Evolutionary conservation across 1,284 basidiomycete genomes (phyloP).

Genomic region (Cutaneotrichosporon mucoides): DNA sequence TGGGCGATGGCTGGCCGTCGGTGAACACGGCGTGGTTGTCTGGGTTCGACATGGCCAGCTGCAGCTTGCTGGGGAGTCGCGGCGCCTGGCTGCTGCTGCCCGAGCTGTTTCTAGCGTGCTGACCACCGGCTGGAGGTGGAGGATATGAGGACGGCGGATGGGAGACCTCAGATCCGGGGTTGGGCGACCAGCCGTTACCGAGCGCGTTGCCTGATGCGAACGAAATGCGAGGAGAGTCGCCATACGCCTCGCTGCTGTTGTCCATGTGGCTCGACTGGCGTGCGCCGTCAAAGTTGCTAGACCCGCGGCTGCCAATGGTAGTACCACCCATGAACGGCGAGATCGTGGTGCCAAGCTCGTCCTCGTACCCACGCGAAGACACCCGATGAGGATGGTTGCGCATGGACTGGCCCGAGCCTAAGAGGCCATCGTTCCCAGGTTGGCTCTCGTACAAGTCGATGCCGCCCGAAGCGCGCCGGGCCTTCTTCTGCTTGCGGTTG

Average conservation of each 20-base stretch:
- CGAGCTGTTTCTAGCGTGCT: not conserved
- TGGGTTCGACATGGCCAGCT: slow-evolving; percentile 4
- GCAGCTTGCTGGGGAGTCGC: slow-evolving; percentile 4
- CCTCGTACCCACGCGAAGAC: slow-evolving; percentile 5
- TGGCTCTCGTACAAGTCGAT: slow-evolving; percentile 29
- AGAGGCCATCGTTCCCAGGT: not conserved
- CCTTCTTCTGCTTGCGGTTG: slow-evolving; percentile 29
- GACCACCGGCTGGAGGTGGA: not conserved
- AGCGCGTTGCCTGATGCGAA: no score
- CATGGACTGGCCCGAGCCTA: not conserved
- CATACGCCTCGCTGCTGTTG: not conserved
- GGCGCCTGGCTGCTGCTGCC: not conserved
- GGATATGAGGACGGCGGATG: not conserved
- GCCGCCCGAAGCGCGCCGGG: slow-evolving; percentile 22
- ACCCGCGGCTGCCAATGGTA: not conserved
- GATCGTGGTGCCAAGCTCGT: slow-evolving; percentile 19
- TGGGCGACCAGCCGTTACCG: no score
- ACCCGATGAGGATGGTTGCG: not conserved
- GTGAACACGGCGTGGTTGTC: slow-evolving; percentile 1
- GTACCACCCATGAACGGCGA: slow-evolving; percentile 35
- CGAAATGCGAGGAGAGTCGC: no score
- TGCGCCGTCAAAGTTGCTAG: not conserved
- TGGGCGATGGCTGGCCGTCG: slow-evolving; percentile 18
- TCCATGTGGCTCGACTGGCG: not conserved
- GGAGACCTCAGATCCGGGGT: no score